Evolutionary conservation across 371 early-diverging fungal species (phyloP).

Genomic region (Rhizopus sp.): DNA sequence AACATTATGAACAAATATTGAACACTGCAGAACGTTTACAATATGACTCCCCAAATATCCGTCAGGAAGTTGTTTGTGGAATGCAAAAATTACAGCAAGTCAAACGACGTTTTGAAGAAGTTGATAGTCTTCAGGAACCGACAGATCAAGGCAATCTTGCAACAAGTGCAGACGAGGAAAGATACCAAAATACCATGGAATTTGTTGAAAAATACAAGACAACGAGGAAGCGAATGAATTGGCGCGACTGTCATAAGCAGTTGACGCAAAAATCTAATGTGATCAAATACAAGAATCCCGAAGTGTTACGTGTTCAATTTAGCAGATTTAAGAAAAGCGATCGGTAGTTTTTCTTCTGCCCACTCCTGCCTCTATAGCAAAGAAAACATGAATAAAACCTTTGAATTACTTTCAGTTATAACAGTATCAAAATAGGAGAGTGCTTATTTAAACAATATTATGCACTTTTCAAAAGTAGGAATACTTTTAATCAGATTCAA

Average conservation of each 20-base stretch:
- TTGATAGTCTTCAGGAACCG: slow-evolving; percentile 9
- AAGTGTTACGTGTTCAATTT: slow-evolving; percentile 11
- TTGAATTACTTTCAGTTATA: slow-evolving; percentile 2
- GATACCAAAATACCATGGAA: slow-evolving; percentile 15
- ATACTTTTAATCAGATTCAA: too few species aligned
- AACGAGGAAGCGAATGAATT: slow-evolving; percentile 16
- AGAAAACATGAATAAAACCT: slow-evolving; percentile 10
- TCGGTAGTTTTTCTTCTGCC: slow-evolving; percentile 12
- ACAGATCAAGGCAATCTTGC: slow-evolving; percentile 6
- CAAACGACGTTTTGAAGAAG: slow-evolving; percentile 13
- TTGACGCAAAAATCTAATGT: slow-evolving; percentile 13
- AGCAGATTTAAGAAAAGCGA: slow-evolving; percentile 17
- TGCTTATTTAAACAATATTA: too few species aligned
- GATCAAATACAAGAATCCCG: slow-evolving; percentile 14
- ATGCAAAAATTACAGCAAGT: slow-evolving; percentile 16
- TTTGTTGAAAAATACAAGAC: slow-evolving; percentile 11
- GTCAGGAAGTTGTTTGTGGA: slow-evolving; percentile 14
- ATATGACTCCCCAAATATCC: slow-evolving; percentile 12
- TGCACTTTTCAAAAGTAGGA: too few species aligned
- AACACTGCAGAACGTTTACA: slow-evolving; percentile 15
- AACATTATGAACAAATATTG: slow-evolving; percentile 11
- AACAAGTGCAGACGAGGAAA: slow-evolving; percentile 15
- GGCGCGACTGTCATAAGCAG: slow-evolving; percentile 13
- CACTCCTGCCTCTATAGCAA: slow-evolving; percentile 7
- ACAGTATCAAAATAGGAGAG: too few species aligned